Conservation (phyloP, 164 flowering plant genomes). For the Cinnamomum chago region DNA sequence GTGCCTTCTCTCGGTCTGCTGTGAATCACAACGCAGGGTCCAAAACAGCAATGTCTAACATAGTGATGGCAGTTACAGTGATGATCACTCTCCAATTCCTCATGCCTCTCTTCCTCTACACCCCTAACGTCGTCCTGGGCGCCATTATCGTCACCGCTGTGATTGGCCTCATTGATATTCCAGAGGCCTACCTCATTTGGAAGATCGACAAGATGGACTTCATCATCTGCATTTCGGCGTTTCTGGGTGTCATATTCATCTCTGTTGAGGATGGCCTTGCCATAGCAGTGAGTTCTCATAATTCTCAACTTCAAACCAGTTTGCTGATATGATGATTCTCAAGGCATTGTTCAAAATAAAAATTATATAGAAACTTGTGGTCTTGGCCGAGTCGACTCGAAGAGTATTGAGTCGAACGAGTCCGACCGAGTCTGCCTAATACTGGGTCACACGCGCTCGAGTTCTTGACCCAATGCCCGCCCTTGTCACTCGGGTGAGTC, state of each 20-base stretch:
- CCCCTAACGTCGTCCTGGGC: constrained; percentile 80
- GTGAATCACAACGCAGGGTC: constrained; percentile 82
- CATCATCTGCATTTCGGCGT: constrained; percentile 60
- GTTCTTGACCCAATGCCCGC: no score
- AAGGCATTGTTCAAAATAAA: no score
- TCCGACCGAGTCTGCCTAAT: no score
- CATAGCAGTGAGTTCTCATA: constrained; percentile 41
- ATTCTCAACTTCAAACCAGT: no score
- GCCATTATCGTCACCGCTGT: constrained; percentile 86
- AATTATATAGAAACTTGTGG: no score
- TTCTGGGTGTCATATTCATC: constrained; percentile 64
- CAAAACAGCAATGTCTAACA: constrained; percentile 60
- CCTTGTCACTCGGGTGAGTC: no score
- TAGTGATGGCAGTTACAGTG: constrained; percentile 68
- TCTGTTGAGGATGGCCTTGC: constrained; percentile 74
- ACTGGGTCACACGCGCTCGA: no score
- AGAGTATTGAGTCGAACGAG: no score
- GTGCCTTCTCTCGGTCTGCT: constrained; percentile 88
- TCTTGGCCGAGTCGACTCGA: no score
- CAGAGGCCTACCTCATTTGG: constrained; percentile 44
- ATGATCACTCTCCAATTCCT: constrained; percentile 61
- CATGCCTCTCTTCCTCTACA: constrained; percentile 75
- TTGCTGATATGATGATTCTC: no score
- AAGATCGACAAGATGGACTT: constrained; percentile 85
- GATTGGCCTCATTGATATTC: constrained; percentile 70